Percentiles rank a stretch among this genome's conserved stretches.
phyloP scores from a whole-genome alignment of 78 protist genomes.

The Ministeria vibrans region DNA sequence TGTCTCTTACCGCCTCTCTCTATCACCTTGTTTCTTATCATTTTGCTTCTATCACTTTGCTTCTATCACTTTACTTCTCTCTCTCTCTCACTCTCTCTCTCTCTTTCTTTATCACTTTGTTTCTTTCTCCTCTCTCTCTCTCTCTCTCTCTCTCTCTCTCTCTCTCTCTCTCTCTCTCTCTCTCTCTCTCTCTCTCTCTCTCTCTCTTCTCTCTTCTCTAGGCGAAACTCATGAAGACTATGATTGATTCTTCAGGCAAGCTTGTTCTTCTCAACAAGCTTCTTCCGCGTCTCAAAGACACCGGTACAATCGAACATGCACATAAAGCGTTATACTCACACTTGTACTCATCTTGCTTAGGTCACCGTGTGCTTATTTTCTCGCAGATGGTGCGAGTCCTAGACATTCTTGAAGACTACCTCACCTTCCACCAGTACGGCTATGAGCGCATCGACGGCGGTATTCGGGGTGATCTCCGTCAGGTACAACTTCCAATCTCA shows the following conservation, averaged over 20 bases:
- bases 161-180: background rate
- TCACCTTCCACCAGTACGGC: constrained; percentile 30
- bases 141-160: background rate
- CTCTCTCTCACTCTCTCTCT: too few relatives aligned
- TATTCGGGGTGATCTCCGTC: constrained; percentile 69
- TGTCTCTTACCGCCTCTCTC: too few relatives aligned
- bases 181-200: too few relatives aligned
- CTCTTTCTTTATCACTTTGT: constrained; percentile 1
- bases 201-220: too few relatives aligned
- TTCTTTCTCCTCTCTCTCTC: constrained; percentile 39
- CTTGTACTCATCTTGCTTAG: too few relatives aligned
- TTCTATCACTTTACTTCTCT: too few relatives aligned
- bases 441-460: constrained; percentile 84
- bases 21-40: too few relatives aligned
- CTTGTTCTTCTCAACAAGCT: constrained; percentile 81
- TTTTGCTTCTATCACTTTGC: too few relatives aligned
- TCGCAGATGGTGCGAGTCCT: constrained; percentile 87
- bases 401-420: constrained; percentile 84
- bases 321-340: too few relatives aligned
- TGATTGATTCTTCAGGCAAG: constrained; percentile 81
- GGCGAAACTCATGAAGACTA: too few relatives aligned
- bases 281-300: constrained; percentile 60
- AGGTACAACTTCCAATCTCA: constrained; percentile 71
- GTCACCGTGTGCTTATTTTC: constrained; percentile 87
- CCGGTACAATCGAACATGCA: too few relatives aligned